Evolutionary conservation across 441 rosid genomes (phyloP).

Genomic region (Syzygium syzygioides): DNA sequence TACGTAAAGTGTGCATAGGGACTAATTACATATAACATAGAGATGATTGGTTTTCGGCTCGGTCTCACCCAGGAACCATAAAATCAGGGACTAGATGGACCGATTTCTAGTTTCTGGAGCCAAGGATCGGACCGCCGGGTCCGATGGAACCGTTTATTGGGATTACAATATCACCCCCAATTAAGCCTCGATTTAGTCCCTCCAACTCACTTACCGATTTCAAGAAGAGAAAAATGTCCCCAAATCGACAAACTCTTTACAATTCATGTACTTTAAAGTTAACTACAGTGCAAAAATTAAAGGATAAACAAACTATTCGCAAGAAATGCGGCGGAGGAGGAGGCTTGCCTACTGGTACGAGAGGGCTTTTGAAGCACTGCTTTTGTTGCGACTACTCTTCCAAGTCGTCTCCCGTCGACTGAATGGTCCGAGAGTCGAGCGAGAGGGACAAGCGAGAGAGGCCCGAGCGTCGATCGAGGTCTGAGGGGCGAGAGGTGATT

Average conservation of each 20-base stretch:
- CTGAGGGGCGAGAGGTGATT: background rate
- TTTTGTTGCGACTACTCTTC: constrained; percentile 62
- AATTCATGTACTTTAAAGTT: background rate
- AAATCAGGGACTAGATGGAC: too few species aligned
- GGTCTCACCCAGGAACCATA: too few species aligned
- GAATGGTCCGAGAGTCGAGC: too few species aligned
- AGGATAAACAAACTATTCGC: background rate
- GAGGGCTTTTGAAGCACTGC: constrained; percentile 66
- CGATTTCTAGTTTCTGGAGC: too few species aligned
- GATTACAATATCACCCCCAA: background rate
- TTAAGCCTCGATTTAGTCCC: background rate
- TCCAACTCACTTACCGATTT: rapidly evolving
- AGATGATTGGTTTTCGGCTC: too few species aligned
- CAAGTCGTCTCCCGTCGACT: constrained; percentile 36
- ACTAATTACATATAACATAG: too few species aligned
- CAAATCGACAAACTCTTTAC: background rate
- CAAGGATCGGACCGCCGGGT: background rate
- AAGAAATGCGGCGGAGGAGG: background rate
- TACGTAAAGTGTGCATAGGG: too few species aligned
- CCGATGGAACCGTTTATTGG: background rate
- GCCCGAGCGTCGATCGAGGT: background rate
- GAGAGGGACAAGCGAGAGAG: background rate
- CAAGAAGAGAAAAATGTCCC: background rate
- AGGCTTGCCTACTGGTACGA: constrained; percentile 66
- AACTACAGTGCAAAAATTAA: background rate